phyloP scores from a whole-genome alignment of 2,329 filamentous ascomycete genomes.

The Herpomyces periplanetae region DNA sequence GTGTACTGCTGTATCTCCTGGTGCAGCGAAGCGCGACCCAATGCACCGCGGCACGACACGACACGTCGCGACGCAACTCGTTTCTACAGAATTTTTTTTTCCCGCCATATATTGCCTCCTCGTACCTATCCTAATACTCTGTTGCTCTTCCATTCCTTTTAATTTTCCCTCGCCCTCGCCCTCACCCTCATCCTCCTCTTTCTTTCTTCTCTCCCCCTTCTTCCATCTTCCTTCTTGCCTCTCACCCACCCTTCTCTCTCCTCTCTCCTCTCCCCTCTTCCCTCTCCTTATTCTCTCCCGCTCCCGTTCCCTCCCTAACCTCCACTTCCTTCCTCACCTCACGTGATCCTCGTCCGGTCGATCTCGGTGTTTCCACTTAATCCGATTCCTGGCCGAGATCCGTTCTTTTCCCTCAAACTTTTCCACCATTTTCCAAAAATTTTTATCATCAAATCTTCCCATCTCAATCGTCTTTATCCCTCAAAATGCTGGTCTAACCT shows the following conservation, averaged over 20 bases:
- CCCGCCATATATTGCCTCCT: no score
- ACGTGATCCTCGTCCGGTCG: slow-evolving; percentile 7
- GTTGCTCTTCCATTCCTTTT: slow-evolving; percentile 14
- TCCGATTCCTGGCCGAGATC: slow-evolving; percentile 27
- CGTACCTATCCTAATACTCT: no score
- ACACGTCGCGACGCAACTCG: no score
- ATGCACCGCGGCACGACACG: no score
- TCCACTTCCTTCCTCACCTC: slow-evolving; percentile 1
- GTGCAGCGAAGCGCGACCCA: no score
- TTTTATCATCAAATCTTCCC: no score
- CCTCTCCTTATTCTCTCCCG: no score
- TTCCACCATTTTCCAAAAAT: slow-evolving; percentile 17
- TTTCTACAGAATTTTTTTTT: no score
- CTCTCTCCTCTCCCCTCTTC: not conserved
- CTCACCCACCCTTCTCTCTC: not conserved
- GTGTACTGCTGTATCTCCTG: no score
- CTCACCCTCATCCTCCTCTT: not conserved
- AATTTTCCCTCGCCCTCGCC: not conserved
- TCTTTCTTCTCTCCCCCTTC: not conserved
- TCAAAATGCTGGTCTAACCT: no score
- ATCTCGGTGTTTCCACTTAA: slow-evolving; percentile 21
- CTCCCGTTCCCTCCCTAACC: not conserved
- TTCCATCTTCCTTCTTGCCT: not conserved
- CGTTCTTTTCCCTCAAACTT: slow-evolving; percentile 19
- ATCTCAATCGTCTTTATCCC: no score